A percentile compares a stretch with the other conserved stretches of the same genome.
These are phyloP conservation scores for Aspergillus alliaceus DNA, from an alignment of 2,329 filamentous ascomycete genomes.

Conservation along the genomic window DNA sequence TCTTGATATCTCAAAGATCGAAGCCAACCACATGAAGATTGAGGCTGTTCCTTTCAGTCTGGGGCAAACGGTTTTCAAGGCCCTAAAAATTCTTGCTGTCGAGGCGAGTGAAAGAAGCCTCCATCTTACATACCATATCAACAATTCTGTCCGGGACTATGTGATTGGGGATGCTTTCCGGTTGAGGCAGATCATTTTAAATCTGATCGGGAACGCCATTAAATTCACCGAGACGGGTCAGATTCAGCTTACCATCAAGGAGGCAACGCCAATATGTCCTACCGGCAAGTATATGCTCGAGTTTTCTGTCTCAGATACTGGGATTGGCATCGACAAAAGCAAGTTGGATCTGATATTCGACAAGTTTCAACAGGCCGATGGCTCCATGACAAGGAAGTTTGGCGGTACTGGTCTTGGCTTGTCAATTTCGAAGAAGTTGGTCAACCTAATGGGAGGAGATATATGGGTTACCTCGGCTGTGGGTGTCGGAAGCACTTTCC, in stretches of 20 bases:
- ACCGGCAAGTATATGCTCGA: conserved; percentile 87
- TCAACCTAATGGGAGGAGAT: conserved; percentile 93
- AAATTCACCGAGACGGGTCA: conserved; percentile 98
- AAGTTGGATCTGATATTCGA: conserved; percentile 98
- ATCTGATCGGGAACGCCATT: conserved; percentile 96
- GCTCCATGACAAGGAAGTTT: conserved; percentile 93
- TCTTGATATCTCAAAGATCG: conserved; percentile 72
- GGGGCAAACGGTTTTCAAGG: conserved; percentile 93
- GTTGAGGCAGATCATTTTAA: conserved; percentile 92
- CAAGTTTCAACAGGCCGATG: conserved; percentile 97
- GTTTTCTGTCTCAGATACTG: conserved; percentile 95
- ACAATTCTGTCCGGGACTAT: conserved; percentile 89
- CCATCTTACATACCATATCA: conserved; percentile 88
- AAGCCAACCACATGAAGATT: conserved; percentile 96
- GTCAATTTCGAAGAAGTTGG: conserved; percentile 91
- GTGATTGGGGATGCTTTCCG: conserved; percentile 96
- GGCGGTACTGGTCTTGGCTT: conserved; percentile 90
- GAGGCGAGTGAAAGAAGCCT: conserved; percentile 95
- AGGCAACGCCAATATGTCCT: conserved; percentile 66
- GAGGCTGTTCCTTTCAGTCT: conserved; percentile 96
- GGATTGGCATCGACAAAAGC: conserved; percentile 92
- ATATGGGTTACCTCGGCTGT: conserved; percentile 95
- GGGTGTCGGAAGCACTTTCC: conserved; percentile 89
- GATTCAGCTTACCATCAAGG: conserved; percentile 87
- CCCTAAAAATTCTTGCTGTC: conserved; percentile 95